Evolutionary conservation across 352 stramenopile genomes (phyloP), one percentile per base, ranked within the genome.

Genomic region (Phytophthora chlamydospora): DNA sequence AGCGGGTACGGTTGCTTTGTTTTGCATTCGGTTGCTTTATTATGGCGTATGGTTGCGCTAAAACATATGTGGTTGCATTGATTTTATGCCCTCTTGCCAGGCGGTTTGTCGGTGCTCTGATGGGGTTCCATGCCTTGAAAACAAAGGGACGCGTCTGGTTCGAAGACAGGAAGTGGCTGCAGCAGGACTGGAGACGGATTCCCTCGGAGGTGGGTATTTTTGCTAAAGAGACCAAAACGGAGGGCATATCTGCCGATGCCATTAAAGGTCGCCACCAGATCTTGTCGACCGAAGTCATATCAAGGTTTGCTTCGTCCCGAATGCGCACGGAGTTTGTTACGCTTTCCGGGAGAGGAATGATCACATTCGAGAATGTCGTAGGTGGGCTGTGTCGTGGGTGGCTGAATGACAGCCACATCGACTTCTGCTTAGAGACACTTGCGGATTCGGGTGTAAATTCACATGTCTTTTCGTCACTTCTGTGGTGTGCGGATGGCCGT

Each of bases 1-100:
- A 46, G 33, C 27, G 16, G 49, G 49, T 58, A 58, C 33, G 49
- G 49, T 58, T 58, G 38, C 49, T n/a, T n/a, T n/a, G n/a, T n/a
- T n/a, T 13, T 47, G 40, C 8, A 31, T 19, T 34, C 44, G 39
- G 39, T 49, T 50, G 40, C 39, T 50, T n/a, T 43, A 50, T n/a
- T n/a, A n/a, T n/a, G n/a, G n/a, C n/a, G 1, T 14, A 50, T 7
- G 13, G 27, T 34, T 47, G 29, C 29, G 42, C 16, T 41, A 49
- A 9, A 12, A 41, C 16, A 24, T 9, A 1, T 47, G 13, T 32
- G 33, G 48, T 35, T 45, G 39, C 13, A 19, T n/a, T 14, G 13
- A 34, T 9, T 8, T 33, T 41, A 2, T 39, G 32, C 4, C 32
- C 3, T 33, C 5, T 50, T n/a, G n/a, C 19, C 35, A 43, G 21